A percentile compares a stretch with the other conserved stretches of the same genome.
Evolutionary conservation across 192 early-diverging fungal genomes (phyloP).

Genomic region (Pecoramyces ruminantium): DNA sequence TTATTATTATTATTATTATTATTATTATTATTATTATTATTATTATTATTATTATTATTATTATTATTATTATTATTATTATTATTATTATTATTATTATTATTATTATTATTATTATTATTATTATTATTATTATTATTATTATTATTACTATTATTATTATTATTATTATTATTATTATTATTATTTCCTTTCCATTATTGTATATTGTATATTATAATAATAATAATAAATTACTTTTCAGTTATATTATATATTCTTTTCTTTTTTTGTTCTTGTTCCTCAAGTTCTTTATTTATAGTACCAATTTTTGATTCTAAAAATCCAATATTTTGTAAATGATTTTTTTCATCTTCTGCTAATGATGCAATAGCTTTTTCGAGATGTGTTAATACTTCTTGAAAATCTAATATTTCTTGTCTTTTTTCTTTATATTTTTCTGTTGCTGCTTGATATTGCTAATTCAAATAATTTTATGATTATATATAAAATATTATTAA

Average conservation of each 20-base stretch:
- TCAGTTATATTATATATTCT: constrained; percentile 14
- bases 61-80: neutral
- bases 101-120: neutral
- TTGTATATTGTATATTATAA: no score
- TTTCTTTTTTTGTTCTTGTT: constrained; percentile 24
- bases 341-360: constrained; percentile 16
- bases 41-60: no score
- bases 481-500: no score
- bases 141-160: no score
- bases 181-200: no score
- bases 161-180: no score
- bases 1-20: no score
- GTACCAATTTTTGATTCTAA: constrained; percentile 19
- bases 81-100: no score
- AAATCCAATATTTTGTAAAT: constrained; percentile 14
- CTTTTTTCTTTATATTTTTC: constrained; percentile 32
- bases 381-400: constrained; percentile 14
- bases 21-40: no score
- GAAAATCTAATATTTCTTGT: constrained; percentile 24
- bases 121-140: no score
- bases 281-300: constrained; percentile 19
- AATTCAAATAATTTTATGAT: neutral
- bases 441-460: constrained; percentile 34
- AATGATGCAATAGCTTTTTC: constrained; percentile 13
- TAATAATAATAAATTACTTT: no score